These are phyloP conservation scores for Amanita exitialis DNA, from an alignment of 768 basidiomycete species.

Conservation along the genomic window DNA sequence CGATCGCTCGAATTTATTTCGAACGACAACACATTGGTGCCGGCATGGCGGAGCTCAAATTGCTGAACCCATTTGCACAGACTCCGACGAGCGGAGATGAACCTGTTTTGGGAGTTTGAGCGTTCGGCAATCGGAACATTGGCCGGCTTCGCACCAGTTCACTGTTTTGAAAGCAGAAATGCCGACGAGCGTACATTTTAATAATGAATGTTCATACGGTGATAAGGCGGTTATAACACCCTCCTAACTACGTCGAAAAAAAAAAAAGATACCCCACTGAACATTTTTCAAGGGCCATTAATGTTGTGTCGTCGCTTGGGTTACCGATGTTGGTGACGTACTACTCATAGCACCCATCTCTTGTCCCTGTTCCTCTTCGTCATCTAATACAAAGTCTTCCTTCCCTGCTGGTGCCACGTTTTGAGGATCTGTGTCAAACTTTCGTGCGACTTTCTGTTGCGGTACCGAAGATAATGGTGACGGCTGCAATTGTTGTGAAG, in stretches of 20 bases:
- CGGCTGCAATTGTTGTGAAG: constrained; percentile 1
- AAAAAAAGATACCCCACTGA: not conserved
- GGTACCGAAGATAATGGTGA: not conserved
- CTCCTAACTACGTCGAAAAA: not conserved
- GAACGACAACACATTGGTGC: too few species aligned
- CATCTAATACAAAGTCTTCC: constrained; percentile 26
- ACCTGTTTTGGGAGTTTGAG: not conserved
- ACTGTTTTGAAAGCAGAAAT: not conserved
- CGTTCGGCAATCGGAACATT: not conserved
- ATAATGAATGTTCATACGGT: not conserved
- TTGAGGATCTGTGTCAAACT: constrained; percentile 7
- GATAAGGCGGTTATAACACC: not conserved
- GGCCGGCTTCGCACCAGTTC: not conserved
- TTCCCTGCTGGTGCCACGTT: constrained; percentile 19
- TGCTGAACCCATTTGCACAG: not conserved
- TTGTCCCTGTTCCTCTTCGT: constrained; percentile 17
- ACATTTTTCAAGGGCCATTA: not conserved
- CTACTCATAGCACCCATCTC: constrained; percentile 9
- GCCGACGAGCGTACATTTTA: not conserved
- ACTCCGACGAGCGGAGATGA: not conserved
- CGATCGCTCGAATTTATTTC: too few species aligned
- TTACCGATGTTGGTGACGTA: not conserved
- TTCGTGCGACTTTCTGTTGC: constrained; percentile 7
- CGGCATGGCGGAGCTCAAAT: not conserved
- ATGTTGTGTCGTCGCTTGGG: not conserved